phyloP scores from a whole-genome alignment of 1,284 basidiomycete genomes.

The Cryptococcus wingfieldii region DNA sequence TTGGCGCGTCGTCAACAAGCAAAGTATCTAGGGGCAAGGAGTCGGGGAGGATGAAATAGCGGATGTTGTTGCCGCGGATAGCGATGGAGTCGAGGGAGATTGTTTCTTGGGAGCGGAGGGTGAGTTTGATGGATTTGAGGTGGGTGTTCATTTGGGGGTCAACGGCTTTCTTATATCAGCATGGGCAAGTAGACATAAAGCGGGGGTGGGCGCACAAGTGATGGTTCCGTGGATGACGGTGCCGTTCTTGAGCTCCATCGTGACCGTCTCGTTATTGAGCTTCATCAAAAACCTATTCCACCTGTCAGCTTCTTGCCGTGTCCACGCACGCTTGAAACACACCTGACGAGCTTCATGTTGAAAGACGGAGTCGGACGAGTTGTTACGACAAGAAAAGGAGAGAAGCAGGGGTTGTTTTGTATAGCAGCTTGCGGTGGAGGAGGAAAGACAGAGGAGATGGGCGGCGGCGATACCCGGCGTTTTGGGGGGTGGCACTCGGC shows the following conservation, averaged over 20 bases:
- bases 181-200: background rate
- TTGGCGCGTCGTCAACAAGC: constrained; percentile 94
- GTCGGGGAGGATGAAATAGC: constrained; percentile 84
- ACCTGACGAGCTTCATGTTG: constrained; percentile 53
- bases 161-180: constrained; percentile 58
- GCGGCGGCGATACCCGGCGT: background rate
- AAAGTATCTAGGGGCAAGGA: constrained; percentile 93
- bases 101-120: constrained; percentile 61
- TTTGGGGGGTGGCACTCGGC: background rate
- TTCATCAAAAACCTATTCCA: constrained; percentile 89
- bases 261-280: constrained; percentile 98
- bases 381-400: constrained; percentile 2
- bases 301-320: background rate
- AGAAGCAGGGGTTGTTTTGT: constrained; percentile 1
- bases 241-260: constrained; percentile 97
- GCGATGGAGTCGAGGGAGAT: constrained; percentile 75
- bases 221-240: constrained; percentile 94
- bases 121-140: constrained; percentile 95
- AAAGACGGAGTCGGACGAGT: constrained; percentile 41
- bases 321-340: background rate
- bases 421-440: background rate
- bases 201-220: constrained; percentile 63
- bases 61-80: constrained; percentile 88
- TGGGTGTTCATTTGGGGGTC: constrained; percentile 98
- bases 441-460: background rate